Evolutionary conservation across 139 green algal species (phyloP).

Genomic region (Pedinophyceae sp.): DNA sequence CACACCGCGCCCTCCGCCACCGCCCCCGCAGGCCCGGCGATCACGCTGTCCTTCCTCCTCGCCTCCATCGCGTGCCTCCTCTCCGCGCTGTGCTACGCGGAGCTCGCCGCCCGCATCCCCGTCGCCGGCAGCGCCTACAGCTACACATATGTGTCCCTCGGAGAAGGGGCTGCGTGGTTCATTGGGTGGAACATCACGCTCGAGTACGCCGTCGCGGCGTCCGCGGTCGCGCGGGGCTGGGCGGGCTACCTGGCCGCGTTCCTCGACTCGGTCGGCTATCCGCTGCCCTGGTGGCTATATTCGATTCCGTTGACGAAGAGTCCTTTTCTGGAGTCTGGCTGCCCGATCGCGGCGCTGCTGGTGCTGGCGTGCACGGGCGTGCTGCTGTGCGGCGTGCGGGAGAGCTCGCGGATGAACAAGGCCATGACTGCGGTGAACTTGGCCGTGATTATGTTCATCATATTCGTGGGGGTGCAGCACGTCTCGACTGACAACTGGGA

Average conservation of each 20-base stretch:
- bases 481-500: constrained; percentile 3
- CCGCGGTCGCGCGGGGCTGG: constrained; percentile 5
- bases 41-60: constrained; percentile 5
- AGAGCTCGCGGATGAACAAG: constrained; percentile 6
- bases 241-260: background rate
- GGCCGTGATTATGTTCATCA: constrained; percentile 5
- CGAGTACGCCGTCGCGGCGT: constrained; percentile 5
- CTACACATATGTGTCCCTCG: constrained; percentile 6
- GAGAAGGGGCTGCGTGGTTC: constrained; percentile 5
- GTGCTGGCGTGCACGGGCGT: constrained; percentile 1
- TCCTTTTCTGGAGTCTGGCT: background rate
- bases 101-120: constrained; percentile 5
- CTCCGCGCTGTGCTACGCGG: constrained; percentile 7
- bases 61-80: constrained; percentile 4
- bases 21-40: background rate
- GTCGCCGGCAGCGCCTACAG: constrained; percentile 7
- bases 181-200: constrained; percentile 8
- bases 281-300: constrained; percentile 1
- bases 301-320: background rate
- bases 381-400: constrained; percentile 1
- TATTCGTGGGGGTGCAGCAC: constrained; percentile 2
- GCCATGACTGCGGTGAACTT: constrained; percentile 4
- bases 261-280: background rate
- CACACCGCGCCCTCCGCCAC: too few relatives aligned
- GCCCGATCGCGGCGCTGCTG: background rate